phyloP scores from a whole-genome alignment of 1,284 basidiomycete species.

The Sanguinoderma infundibulare region DNA sequence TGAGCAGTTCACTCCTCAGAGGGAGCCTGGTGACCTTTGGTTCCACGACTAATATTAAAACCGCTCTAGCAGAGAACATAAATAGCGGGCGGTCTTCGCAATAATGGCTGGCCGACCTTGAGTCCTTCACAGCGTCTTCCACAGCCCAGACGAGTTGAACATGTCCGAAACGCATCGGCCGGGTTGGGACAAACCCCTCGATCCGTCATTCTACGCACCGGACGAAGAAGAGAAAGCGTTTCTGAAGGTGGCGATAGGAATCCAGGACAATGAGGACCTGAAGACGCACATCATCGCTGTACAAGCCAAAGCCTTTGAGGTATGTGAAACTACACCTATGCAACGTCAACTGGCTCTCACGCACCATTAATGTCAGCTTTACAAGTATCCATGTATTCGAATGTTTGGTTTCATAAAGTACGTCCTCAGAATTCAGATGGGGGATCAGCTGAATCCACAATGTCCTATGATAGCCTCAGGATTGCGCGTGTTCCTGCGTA shows the following conservation, averaged over 20 bases:
- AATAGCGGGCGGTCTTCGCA: no score
- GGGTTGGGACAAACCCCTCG: slow-evolving; percentile 13
- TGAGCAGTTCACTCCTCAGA: neutral
- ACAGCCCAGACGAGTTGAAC: no score
- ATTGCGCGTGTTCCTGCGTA: slow-evolving; percentile 19
- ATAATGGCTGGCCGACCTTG: no score
- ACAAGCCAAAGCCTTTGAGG: slow-evolving; percentile 21
- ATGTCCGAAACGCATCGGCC: slow-evolving; percentile 12
- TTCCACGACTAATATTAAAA: no score
- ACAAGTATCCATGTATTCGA: slow-evolving; percentile 25
- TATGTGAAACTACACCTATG: neutral
- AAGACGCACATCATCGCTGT: slow-evolving; percentile 20
- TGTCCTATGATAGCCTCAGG: no score
- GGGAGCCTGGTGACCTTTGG: no score
- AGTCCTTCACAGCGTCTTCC: no score
- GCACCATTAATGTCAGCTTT: slow-evolving; percentile 10
- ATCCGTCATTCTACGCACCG: slow-evolving; percentile 2
- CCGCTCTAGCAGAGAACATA: neutral
- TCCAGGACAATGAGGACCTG: slow-evolving; percentile 20
- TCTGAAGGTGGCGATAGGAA: slow-evolving; percentile 24
- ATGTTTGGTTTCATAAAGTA: slow-evolving; percentile 23
- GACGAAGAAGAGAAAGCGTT: slow-evolving; percentile 22
- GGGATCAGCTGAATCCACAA: no score
- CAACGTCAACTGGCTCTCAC: neutral
- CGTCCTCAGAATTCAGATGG: no score